Percentiles rank a stretch among this genome's conserved stretches.
Conservation (phyloP, 108 stramenopile genomes). For the Licmophora abbreviata region DNA sequence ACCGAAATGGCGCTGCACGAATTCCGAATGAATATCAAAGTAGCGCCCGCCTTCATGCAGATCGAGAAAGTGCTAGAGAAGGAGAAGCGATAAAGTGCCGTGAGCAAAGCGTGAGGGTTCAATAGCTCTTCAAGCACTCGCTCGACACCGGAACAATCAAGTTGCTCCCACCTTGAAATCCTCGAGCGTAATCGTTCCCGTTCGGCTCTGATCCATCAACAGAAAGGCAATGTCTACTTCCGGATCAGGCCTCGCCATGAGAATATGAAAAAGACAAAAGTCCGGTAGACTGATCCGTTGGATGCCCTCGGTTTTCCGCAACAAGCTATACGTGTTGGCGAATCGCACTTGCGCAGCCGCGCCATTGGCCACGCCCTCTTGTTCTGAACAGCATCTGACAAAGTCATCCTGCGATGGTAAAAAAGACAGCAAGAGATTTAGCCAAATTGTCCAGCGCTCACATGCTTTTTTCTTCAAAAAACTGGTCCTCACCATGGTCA, state of each 20-base stretch:
- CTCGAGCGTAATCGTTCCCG: conserved; percentile 11
- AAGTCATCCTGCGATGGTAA: too few species aligned
- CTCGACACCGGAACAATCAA: too few species aligned
- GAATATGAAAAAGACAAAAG: conserved; percentile 39
- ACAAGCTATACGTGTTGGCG: conserved; percentile 23
- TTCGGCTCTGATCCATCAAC: conserved; percentile 22
- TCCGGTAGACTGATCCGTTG: conserved; percentile 25
- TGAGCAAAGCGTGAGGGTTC: too few species aligned
- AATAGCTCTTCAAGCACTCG: too few species aligned
- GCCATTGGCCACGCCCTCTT: background rate
- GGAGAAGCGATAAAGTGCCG: too few species aligned
- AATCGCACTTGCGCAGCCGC: conserved; percentile 7
- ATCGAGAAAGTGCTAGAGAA: conserved; percentile 18
- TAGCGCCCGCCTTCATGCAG: background rate
- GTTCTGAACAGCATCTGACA: conserved; percentile 18
- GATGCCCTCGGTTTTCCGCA: conserved; percentile 8
- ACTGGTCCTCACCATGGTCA: too few species aligned
- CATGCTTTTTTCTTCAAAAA: too few species aligned
- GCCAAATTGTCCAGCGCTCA: too few species aligned
- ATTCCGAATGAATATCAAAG: conserved; percentile 35
- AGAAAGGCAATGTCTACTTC: conserved; percentile 51
- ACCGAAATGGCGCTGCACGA: conserved; percentile 41
- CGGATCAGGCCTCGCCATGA: conserved; percentile 51
- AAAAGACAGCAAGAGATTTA: too few species aligned
- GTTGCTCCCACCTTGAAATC: too few species aligned